Conservation (phyloP, 495 filamentous ascomycete species). For the Margaritispora aquatica region DNA sequence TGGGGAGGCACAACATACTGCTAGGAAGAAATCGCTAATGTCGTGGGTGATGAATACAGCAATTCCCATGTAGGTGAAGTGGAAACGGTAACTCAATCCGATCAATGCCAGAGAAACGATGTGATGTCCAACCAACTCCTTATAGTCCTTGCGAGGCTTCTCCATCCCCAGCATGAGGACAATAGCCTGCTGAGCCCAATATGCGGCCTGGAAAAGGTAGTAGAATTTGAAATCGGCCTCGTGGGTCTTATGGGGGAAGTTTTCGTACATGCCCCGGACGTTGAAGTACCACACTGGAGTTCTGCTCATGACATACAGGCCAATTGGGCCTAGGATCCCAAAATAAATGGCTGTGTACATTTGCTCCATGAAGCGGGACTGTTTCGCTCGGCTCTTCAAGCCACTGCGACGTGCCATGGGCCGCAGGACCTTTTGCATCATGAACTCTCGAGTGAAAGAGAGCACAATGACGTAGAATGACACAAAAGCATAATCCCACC, state of each 20-base stretch:
- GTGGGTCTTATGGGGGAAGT: conserved; percentile 82
- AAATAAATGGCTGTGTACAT: conserved; percentile 98
- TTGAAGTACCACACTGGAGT: conserved; percentile 99
- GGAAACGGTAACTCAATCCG: conserved; percentile 86
- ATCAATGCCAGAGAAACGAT: conserved; percentile 90
- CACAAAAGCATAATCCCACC: conserved; percentile 78
- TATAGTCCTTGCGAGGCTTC: conserved; percentile 94
- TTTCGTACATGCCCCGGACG: conserved; percentile 82
- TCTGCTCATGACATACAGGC: conserved; percentile 85
- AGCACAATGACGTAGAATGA: conserved; percentile 85
- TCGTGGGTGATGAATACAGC: conserved; percentile 97
- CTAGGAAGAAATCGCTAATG: conserved; percentile 94
- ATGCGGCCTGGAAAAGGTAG: conserved; percentile 90
- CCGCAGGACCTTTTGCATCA: conserved; percentile 89
- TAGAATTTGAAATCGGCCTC: conserved; percentile 91
- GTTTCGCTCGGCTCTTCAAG: conserved; percentile 70
- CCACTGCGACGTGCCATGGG: conserved; percentile 67
- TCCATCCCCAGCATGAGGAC: conserved; percentile 85
- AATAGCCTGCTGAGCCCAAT: conserved; percentile 94
- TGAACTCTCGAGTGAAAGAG: conserved; percentile 90
- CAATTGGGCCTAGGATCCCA: conserved; percentile 73
- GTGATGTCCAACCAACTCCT: conserved; percentile 90
- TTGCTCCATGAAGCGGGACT: conserved; percentile 94
- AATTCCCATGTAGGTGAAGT: conserved; percentile 97
- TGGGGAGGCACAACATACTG: conserved; percentile 50